phyloP scores from a whole-genome alignment of 768 basidiomycete species.

The Podaxis sp. region DNA sequence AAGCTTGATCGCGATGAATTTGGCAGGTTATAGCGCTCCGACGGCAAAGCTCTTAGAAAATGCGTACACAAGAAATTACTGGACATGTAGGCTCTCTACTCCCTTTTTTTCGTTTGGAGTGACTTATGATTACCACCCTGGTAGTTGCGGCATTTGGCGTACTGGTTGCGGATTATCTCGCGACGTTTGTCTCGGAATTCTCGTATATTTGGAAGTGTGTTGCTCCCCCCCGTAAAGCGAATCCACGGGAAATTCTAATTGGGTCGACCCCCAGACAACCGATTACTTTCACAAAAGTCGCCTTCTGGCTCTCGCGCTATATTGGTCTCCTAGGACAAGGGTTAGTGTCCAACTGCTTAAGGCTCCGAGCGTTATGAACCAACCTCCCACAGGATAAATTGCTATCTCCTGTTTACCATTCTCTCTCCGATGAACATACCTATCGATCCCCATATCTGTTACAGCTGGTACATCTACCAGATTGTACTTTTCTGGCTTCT shows the following conservation, averaged over 20 bases:
- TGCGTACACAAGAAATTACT: neutral
- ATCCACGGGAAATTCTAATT: neutral
- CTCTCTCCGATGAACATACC: slow-evolving; percentile 13
- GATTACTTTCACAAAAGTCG: slow-evolving; percentile 1
- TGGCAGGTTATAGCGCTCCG: neutral
- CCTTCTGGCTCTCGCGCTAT: slow-evolving; percentile 21
- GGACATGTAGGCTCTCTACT: neutral
- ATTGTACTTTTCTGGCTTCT: slow-evolving; percentile 18
- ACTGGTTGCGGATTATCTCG: slow-evolving; percentile 5
- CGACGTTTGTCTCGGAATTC: neutral
- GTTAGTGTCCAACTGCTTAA: neutral
- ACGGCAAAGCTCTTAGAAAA: neutral
- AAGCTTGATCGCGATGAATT: neutral
- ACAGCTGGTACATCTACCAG: slow-evolving; percentile 20
- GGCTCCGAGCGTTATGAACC: too few relatives aligned
- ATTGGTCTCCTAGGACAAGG: slow-evolving; percentile 19
- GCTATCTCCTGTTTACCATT: neutral
- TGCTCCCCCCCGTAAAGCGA: neutral
- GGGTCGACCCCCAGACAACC: neutral
- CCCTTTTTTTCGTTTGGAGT: neutral
- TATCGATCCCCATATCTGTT: slow-evolving; percentile 1
- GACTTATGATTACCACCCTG: neutral
- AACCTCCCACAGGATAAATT: neutral
- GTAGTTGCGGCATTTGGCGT: slow-evolving; percentile 6
- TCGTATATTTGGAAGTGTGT: slow-evolving; percentile 10